Evolutionary conservation across 441 rosid species (phyloP).

Genomic region (Cnidoscolus chayamansa): DNA sequence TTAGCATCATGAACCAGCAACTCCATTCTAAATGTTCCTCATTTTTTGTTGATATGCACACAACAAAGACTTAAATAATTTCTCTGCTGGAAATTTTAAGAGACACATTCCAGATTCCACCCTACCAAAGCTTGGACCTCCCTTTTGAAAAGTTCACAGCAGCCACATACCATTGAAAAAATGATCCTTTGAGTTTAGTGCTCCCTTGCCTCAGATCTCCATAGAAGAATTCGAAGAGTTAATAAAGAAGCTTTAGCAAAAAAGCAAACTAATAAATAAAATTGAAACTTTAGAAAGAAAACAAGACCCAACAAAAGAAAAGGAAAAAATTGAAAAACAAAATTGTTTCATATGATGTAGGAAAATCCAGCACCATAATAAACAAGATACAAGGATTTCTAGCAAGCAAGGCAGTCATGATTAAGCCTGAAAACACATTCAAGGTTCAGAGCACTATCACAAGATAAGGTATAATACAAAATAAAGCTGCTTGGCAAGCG

Average conservation of each 20-base stretch:
- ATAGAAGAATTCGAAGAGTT: slow-evolving; percentile 18
- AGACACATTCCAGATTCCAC: background rate
- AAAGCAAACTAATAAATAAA: slow-evolving; percentile 8
- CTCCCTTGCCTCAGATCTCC: slow-evolving; percentile 20
- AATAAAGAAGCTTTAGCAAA: slow-evolving; percentile 21
- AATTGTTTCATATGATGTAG: background rate
- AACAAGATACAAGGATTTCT: background rate
- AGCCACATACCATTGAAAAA: slow-evolving; percentile 18
- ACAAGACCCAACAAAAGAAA: background rate
- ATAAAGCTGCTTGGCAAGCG: background rate
- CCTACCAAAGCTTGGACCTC: slow-evolving; percentile 23
- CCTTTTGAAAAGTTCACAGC: slow-evolving; percentile 19
- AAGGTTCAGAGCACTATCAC: background rate
- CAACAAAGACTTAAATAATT: slow-evolving; percentile 21
- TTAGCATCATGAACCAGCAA: slow-evolving; percentile 14
- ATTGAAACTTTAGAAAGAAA: background rate
- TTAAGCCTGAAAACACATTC: background rate
- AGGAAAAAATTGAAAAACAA: background rate
- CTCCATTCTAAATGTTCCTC: slow-evolving; percentile 13
- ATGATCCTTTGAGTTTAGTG: slow-evolving; percentile 20
- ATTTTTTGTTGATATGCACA: slow-evolving; percentile 14
- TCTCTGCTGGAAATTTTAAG: slow-evolving; percentile 19
- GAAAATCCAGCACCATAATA: background rate
- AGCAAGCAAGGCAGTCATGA: background rate
- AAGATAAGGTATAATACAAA: background rate